These are phyloP conservation scores for Mycena alexandri DNA, from an alignment of 768 basidiomycete species.

Conservation along the genomic window DNA sequence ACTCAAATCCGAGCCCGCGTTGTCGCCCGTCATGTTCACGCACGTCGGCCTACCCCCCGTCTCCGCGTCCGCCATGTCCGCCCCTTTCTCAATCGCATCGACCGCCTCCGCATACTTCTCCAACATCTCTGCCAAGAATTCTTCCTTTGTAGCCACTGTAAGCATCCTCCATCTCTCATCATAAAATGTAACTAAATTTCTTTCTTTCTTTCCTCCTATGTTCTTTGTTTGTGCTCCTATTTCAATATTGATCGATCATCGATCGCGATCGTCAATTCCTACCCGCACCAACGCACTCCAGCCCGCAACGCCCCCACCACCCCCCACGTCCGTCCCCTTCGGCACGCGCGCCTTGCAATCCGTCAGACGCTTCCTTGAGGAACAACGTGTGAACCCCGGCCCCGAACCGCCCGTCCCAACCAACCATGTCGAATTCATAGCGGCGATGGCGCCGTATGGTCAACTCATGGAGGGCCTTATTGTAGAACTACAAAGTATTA, in stretches of 20 bases:
- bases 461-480: background rate
- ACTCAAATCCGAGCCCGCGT: constrained; percentile 26
- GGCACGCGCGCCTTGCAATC: background rate
- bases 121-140: background rate
- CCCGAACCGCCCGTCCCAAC: background rate
- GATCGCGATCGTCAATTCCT: too few relatives aligned
- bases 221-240: too few relatives aligned
- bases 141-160: background rate
- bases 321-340: background rate
- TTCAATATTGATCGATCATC: too few relatives aligned
- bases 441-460: background rate
- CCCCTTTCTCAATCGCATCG: background rate
- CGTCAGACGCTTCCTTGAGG: background rate
- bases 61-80: background rate
- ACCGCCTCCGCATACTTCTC: background rate
- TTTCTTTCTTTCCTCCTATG: too few relatives aligned
- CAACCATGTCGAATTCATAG: background rate
- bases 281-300: too few relatives aligned
- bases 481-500: background rate
- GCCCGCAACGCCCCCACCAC: background rate
- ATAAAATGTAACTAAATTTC: too few relatives aligned
- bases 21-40: constrained; percentile 3
- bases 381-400: background rate
- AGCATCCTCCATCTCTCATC: too few relatives aligned
- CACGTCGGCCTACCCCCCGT: background rate